A percentile compares a stretch with the other conserved stretches of the same genome.
These are phyloP conservation scores for Alternaria triticimaculans DNA, from an alignment of 2,329 filamentous ascomycete species.

Conservation along the genomic window DNA sequence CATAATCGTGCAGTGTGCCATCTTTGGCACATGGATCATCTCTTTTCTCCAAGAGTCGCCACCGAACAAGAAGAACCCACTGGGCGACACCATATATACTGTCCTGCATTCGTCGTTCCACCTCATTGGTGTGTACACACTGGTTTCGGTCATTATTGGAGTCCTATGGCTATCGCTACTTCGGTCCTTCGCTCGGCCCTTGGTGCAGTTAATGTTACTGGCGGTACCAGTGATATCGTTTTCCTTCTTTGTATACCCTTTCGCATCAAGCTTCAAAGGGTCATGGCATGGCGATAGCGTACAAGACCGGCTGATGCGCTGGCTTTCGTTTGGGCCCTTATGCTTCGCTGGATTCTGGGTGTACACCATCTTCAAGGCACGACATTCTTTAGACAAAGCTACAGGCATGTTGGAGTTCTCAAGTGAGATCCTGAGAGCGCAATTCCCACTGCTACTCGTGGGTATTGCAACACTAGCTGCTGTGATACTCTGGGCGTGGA, in stretches of 20 bases:
- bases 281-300: slow-evolving; percentile 73
- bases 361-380: slow-evolving; percentile 80
- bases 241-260: slow-evolving; percentile 89
- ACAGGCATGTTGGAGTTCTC: slow-evolving; percentile 92
- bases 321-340: slow-evolving; percentile 79
- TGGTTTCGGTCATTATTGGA: slow-evolving; percentile 88
- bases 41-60: slow-evolving; percentile 87
- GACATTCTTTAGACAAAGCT: slow-evolving; percentile 80
- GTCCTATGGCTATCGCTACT: slow-evolving; percentile 89
- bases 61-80: slow-evolving; percentile 69
- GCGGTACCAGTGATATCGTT: slow-evolving; percentile 86
- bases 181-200: slow-evolving; percentile 83
- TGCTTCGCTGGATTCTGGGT: slow-evolving; percentile 78
- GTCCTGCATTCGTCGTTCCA: slow-evolving; percentile 86
- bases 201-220: slow-evolving; percentile 81
- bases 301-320: slow-evolving; percentile 91
- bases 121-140: slow-evolving; percentile 86
- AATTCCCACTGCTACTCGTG: slow-evolving; percentile 81
- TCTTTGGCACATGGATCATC: slow-evolving; percentile 87
- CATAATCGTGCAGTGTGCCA: slow-evolving; percentile 79
- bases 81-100: slow-evolving; percentile 94
- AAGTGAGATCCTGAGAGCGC: slow-evolving; percentile 83
- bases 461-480: slow-evolving; percentile 77
- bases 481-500: slow-evolving; percentile 90
- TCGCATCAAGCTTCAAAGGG: slow-evolving; percentile 87